These are phyloP conservation scores for Kuraishia piskuri DNA, from an alignment of 805 yeast genomes.

Conservation along the genomic window DNA sequence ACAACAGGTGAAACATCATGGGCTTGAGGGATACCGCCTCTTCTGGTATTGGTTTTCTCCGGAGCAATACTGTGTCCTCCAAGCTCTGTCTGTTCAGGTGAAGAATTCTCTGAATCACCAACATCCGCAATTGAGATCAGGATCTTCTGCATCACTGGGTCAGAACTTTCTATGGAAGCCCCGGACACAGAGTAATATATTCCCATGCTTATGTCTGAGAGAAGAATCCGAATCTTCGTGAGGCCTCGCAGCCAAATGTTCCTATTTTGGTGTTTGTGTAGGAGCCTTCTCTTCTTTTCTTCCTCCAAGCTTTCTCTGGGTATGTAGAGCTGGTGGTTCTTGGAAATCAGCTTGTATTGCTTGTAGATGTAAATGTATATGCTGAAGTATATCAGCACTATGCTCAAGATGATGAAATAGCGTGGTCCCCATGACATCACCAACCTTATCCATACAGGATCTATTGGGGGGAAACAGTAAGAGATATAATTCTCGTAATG, in stretches of 20 bases:
- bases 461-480: conserved; percentile 10
- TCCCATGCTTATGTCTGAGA: conserved; percentile 8
- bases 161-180: conserved; percentile 4
- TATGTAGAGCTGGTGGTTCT: not conserved
- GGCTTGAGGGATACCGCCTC: not conserved
- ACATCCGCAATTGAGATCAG: not conserved
- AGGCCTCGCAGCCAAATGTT: not conserved
- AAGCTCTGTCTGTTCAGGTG: not conserved
- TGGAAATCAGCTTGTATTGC: conserved; percentile 5
- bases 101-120: conserved; percentile 2
- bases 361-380: conserved; percentile 12
- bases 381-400: conserved; percentile 11
- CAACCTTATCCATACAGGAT: conserved; percentile 12
- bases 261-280: not conserved
- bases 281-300: conserved; percentile 3
- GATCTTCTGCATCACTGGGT: conserved; percentile 3
- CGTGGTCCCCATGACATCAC: conserved; percentile 12
- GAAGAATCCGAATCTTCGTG: not conserved
- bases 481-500: conserved; percentile 9
- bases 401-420: conserved; percentile 6
- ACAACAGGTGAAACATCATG: not conserved
- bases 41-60: not conserved
- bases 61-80: not conserved
- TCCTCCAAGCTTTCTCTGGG: conserved; percentile 6
- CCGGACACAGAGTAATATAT: conserved; percentile 10